Conservation (phyloP, 192 early-diverging fungal genomes). For the Coemansia sp. region DNA sequence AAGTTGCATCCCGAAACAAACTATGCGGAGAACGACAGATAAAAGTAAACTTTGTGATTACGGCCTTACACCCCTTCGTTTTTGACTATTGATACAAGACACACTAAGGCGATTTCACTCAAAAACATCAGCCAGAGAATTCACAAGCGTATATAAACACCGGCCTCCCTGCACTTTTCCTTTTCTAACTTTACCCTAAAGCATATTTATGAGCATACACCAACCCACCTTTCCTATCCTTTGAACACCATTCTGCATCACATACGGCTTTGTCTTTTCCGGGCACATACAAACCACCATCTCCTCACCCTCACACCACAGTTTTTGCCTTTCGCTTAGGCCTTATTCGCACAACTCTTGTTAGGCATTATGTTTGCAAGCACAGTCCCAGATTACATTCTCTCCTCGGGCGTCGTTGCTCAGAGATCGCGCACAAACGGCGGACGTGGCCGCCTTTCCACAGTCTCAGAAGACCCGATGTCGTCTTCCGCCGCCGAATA, state of each 20-base stretch:
- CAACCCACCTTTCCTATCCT: neutral
- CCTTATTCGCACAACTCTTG: neutral
- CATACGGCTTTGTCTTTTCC: neutral
- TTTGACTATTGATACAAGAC: neutral
- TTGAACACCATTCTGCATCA: neutral
- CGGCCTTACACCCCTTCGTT: neutral
- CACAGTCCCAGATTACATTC: constrained; percentile 42
- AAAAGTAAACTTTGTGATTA: neutral
- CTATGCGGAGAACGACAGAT: neutral
- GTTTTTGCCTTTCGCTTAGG: neutral
- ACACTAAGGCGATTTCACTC: neutral
- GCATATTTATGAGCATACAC: neutral
- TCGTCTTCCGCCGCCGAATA: constrained; percentile 12
- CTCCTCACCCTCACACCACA: neutral
- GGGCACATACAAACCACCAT: neutral
- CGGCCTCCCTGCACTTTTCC: neutral
- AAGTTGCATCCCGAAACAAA: neutral
- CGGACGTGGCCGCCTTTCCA: constrained; percentile 28
- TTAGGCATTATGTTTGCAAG: constrained; percentile 11
- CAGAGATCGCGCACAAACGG: constrained; percentile 30
- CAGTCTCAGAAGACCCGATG: constrained; percentile 14
- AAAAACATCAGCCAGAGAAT: too few species aligned
- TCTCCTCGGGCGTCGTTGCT: constrained; percentile 45
- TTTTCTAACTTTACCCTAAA: neutral
- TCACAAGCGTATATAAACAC: neutral